These are phyloP conservation scores for Fusarium goolgardi DNA, from an alignment of 2,329 filamentous ascomycete genomes.

Conservation along the genomic window DNA sequence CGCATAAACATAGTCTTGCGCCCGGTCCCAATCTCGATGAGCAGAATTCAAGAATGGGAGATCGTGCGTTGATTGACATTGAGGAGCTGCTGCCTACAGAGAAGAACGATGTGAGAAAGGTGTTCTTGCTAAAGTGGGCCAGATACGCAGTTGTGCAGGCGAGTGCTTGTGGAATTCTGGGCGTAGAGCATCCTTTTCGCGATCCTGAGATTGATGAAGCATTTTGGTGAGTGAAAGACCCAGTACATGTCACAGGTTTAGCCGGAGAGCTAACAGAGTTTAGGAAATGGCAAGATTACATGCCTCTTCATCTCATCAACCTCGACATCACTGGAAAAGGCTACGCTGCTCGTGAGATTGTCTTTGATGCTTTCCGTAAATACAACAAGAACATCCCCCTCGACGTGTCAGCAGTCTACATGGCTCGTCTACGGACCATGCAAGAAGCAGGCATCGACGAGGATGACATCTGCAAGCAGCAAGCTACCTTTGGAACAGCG, in stretches of 20 bases:
- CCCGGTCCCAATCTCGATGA: slow-evolving; percentile 28
- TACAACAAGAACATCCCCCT: slow-evolving; percentile 26
- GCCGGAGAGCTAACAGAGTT: not conserved
- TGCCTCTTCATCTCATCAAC: slow-evolving; percentile 19
- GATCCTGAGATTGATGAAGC: slow-evolving; percentile 29
- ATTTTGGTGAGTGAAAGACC: slow-evolving; percentile 23
- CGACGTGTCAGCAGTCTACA: slow-evolving; percentile 30
- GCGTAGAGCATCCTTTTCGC: slow-evolving; percentile 32
- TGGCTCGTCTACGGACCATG: slow-evolving; percentile 12
- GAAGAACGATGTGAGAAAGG: not conserved
- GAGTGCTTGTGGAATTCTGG: slow-evolving; percentile 36
- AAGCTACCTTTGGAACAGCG: slow-evolving; percentile 31
- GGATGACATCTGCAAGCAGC: slow-evolving; percentile 32
- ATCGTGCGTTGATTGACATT: slow-evolving; percentile 22
- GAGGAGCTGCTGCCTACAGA: not conserved
- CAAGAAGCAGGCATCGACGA: slow-evolving; percentile 29
- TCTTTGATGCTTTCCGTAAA: slow-evolving; percentile 32
- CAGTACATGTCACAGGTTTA: accelerated
- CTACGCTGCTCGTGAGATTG: slow-evolving; percentile 32
- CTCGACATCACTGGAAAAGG: slow-evolving; percentile 31
- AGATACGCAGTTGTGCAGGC: slow-evolving; percentile 34
- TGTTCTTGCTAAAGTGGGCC: slow-evolving; percentile 18
- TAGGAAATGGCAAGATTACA: slow-evolving; percentile 38
- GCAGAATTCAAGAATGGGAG: slow-evolving; percentile 36
- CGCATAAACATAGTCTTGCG: slow-evolving; percentile 19